These are phyloP conservation scores for Sphenostylis stenocarpa DNA, from an alignment of 306 rosid species.

Conservation along the genomic window DNA sequence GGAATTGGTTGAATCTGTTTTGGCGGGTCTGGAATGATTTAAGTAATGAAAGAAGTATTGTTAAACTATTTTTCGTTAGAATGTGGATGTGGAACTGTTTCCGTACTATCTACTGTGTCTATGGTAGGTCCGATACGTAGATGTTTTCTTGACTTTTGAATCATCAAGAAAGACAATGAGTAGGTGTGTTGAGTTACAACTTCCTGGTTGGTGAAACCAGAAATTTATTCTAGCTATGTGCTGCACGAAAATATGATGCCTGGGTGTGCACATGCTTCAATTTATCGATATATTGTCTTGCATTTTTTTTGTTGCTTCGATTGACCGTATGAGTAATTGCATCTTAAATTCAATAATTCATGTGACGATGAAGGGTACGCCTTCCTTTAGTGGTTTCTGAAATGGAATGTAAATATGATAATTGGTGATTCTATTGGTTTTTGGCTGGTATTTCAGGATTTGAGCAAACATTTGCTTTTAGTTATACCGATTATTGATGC, in stretches of 20 bases:
- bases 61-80: background rate
- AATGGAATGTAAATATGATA: slow-evolving; percentile 1
- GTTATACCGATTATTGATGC: background rate
- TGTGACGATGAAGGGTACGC: background rate
- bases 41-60: background rate
- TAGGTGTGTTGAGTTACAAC: background rate
- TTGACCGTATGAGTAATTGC: background rate
- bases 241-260: background rate
- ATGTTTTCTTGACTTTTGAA: background rate
- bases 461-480: background rate
- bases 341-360: background rate
- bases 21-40: background rate
- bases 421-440: background rate
- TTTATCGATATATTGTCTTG: background rate
- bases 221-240: background rate
- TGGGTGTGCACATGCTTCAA: background rate
- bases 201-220: background rate
- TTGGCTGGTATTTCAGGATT: background rate
- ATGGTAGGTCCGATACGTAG: background rate
- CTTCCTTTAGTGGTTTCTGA: slow-evolving; percentile 4
- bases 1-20: background rate
- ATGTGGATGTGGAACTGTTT: background rate
- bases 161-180: background rate
- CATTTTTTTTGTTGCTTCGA: background rate
- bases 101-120: background rate